phyloP scores from a whole-genome alignment of 345 rosid species.

The Populus alba region DNA sequence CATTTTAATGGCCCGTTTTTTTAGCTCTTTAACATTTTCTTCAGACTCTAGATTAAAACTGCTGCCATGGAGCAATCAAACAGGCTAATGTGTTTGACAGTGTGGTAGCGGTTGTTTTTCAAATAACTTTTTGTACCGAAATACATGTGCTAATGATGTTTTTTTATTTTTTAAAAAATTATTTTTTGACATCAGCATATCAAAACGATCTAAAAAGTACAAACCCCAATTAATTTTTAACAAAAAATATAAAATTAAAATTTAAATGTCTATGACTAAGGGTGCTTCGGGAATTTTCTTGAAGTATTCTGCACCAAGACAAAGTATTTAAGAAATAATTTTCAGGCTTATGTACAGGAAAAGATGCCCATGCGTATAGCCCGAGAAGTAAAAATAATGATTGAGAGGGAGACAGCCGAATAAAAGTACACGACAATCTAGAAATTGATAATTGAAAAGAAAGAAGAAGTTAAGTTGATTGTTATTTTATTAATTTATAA shows the following conservation, averaged over 20 bases:
- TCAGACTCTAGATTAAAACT: conserved; percentile 53
- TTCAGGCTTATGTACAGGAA: conserved; percentile 34
- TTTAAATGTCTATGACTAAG: conserved; percentile 33
- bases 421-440: conserved; percentile 44
- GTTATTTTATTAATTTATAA: no score
- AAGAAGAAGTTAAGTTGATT: no score
- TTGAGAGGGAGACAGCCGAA: conserved; percentile 20
- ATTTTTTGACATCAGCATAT: no score
- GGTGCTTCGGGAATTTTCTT: conserved; percentile 39
- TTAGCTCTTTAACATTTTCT: conserved; percentile 11
- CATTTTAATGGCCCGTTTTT: background rate
- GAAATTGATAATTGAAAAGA: conserved; percentile 30
- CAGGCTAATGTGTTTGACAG: no score
- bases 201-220: no score
- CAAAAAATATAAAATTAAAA: no score
- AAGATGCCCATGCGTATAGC: conserved; percentile 2
- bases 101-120: no score
- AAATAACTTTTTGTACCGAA: no score
- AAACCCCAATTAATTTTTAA: no score
- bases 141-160: no score
- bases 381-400: conserved; percentile 17
- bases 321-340: conserved; percentile 40
- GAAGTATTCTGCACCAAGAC: conserved; percentile 43
- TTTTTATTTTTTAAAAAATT: no score
- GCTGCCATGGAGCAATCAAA: conserved; percentile 30